These are phyloP conservation scores for Pestalotiopsis sp. DNA, from an alignment of 2,329 filamentous ascomycete genomes.

Conservation along the genomic window DNA sequence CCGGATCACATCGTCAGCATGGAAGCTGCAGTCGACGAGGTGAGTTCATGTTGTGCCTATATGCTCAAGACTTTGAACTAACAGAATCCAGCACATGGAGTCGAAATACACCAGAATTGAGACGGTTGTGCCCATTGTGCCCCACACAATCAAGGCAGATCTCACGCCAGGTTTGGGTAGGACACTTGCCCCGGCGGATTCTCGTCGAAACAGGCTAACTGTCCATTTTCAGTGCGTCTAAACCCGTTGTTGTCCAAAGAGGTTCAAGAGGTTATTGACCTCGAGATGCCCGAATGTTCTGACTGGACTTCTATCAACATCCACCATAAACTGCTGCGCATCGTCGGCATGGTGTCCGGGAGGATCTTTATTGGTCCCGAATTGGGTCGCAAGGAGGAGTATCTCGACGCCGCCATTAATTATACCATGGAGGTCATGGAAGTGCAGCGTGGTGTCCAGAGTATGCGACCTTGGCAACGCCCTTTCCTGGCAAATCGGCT, in stretches of 20 bases:
- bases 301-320: constrained; percentile 45
- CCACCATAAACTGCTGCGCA: constrained; percentile 42
- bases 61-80: background rate
- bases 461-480: constrained; percentile 16
- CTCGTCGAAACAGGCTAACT: background rate
- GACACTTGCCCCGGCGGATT: background rate
- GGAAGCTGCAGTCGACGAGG: background rate
- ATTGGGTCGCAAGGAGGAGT: constrained; percentile 45
- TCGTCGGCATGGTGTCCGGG: constrained; percentile 49
- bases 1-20: constrained; percentile 2
- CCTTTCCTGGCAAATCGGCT: constrained; percentile 1
- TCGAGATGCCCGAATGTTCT: constrained; percentile 14
- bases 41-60: background rate
- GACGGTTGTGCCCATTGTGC: background rate
- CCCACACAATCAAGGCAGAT: constrained; percentile 8
- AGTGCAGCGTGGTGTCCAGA: constrained; percentile 30
- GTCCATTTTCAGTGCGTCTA: background rate
- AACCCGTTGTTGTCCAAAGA: constrained; percentile 1
- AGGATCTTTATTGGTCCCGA: constrained; percentile 50
- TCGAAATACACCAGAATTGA: constrained; percentile 3
- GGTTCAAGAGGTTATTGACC: constrained; percentile 4
- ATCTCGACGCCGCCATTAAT: constrained; percentile 48
- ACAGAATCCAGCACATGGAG: constrained; percentile 1
- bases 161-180: background rate
- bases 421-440: constrained; percentile 44